phyloP scores from a whole-genome alignment of 805 yeast genomes.

The Hanseniaspora nectarophila region DNA sequence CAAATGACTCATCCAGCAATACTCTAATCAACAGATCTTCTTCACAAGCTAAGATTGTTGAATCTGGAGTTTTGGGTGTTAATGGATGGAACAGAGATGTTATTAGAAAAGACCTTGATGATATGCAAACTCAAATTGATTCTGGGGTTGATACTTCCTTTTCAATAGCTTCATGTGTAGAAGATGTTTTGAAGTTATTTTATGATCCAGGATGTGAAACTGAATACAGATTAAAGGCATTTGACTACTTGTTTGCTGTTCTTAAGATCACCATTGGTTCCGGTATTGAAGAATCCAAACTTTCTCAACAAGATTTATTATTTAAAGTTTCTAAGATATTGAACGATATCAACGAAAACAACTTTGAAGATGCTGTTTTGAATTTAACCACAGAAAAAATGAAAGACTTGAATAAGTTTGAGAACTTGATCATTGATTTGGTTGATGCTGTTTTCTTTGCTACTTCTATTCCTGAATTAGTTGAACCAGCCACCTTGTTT shows the following conservation, averaged over 20 bases:
- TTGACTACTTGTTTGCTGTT: slow-evolving; percentile 53
- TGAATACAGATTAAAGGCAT: slow-evolving; percentile 69
- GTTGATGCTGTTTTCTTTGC: slow-evolving; percentile 65
- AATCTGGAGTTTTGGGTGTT: slow-evolving; percentile 10
- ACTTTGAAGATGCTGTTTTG: slow-evolving; percentile 23
- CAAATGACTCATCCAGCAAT: not conserved
- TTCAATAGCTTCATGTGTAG: slow-evolving; percentile 71
- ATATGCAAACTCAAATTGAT: not conserved
- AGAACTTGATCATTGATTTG: slow-evolving; percentile 50
- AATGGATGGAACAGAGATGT: slow-evolving; percentile 6
- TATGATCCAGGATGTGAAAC: slow-evolving; percentile 47
- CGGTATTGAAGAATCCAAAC: not conserved
- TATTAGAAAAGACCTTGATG: not conserved
- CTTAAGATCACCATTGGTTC: slow-evolving; percentile 48
- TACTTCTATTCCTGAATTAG: slow-evolving; percentile 58
- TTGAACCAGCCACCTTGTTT: slow-evolving; percentile 52
- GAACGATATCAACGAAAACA: slow-evolving; percentile 24
- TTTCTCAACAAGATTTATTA: slow-evolving; percentile 31
- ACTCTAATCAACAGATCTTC: not conserved
- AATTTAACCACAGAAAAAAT: slow-evolving; percentile 22
- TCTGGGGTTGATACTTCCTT: slow-evolving; percentile 43
- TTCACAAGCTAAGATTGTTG: not conserved
- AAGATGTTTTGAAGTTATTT: slow-evolving; percentile 62
- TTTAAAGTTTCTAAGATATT: slow-evolving; percentile 39
- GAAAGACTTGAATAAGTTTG: slow-evolving; percentile 43